Evolutionary conservation across 1,284 basidiomycete genomes (phyloP), one percentile per base, ranked within the genome.

Genomic region (Cutaneotrichosporon spelunceum): DNA sequence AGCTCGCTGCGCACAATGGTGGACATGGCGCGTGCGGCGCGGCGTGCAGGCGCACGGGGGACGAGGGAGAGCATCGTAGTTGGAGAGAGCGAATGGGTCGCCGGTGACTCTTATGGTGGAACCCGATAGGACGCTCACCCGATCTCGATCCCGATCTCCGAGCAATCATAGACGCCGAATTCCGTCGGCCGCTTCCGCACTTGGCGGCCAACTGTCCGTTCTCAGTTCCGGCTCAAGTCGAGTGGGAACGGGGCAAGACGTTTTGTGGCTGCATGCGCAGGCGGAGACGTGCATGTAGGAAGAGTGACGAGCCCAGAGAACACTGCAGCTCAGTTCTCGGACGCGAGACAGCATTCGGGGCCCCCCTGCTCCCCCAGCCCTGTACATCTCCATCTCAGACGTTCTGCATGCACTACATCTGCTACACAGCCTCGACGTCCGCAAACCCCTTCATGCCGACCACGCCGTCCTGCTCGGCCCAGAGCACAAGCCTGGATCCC

Each of bases 371-470:
- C 6, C 42, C 42, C 4, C 42, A 21, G 21, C 21, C 9, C 44
- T 3, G 11, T 16, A 16, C 36, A 39, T 13, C 36, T 39, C 36
- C 8, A 4, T 39, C 36, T 13, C 42, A 24, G 2, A 21, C n/a
- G 13, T 48, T 48, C 39, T 42, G 39, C 39, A 42, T 42, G 4
- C 19, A 50, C 14, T 50, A 7, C n/a, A 21, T 47, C 24, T 4
- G 36, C 33, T 42, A 27, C 53, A 13, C 9, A 19, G 21, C 21
- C 47, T 57, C 34, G 50, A 68, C 60, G 9, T 42, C 56, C 4
- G 72, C 73, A 1, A 65, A 65, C 13, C 67, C 89, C 49, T 83
- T 86, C 90, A 91, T 91, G 2, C 88, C 88, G 2, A 90, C 84
- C 21, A 85, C 80, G 6, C 85, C 86, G 50, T 82, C 79, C 58